Conservation (phyloP, 495 filamentous ascomycete genomes). For the Hamigera avellanea region DNA sequence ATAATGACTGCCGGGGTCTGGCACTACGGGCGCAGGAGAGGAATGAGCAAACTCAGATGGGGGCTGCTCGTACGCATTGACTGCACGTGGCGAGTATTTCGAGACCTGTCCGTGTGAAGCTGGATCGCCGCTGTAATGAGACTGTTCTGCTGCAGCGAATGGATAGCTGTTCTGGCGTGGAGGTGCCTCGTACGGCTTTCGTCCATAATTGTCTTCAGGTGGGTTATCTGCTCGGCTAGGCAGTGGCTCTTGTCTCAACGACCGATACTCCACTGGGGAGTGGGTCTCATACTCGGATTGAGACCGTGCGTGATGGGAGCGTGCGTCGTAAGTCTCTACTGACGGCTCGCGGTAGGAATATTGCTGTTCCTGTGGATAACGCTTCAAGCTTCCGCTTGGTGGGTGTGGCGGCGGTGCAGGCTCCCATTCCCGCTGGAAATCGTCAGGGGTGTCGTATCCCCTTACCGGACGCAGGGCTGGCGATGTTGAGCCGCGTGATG, state of each 20-base stretch:
- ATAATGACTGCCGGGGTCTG: slow-evolving; percentile 6
- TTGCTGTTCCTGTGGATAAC: slow-evolving; percentile 13
- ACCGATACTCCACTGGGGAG: slow-evolving; percentile 16
- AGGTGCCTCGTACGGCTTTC: slow-evolving; percentile 1
- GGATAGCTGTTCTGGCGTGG: slow-evolving; percentile 7
- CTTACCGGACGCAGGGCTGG: slow-evolving; percentile 9
- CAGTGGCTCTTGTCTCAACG: slow-evolving; percentile 13
- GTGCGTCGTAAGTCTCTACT: slow-evolving; percentile 12
- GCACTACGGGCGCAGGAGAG: background rate
- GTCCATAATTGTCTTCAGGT: background rate
- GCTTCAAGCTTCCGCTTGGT: slow-evolving; percentile 6
- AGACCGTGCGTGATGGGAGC: slow-evolving; percentile 14
- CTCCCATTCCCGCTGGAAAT: slow-evolving; percentile 21
- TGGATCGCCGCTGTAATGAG: slow-evolving; percentile 3
- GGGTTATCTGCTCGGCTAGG: slow-evolving; percentile 3
- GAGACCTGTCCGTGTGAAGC: background rate
- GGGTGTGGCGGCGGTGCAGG: slow-evolving; percentile 9
- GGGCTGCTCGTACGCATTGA: slow-evolving; percentile 6
- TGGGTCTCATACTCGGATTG: slow-evolving; percentile 19
- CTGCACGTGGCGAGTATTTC: slow-evolving; percentile 6
- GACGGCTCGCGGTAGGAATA: slow-evolving; percentile 11
- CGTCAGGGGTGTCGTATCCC: slow-evolving; percentile 19
- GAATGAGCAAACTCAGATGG: slow-evolving; percentile 7
- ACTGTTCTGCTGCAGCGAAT: slow-evolving; percentile 5
- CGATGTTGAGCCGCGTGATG: slow-evolving; percentile 10